phyloP scores from a whole-genome alignment of 495 filamentous ascomycete genomes.

The Penicillium coprophilum region DNA sequence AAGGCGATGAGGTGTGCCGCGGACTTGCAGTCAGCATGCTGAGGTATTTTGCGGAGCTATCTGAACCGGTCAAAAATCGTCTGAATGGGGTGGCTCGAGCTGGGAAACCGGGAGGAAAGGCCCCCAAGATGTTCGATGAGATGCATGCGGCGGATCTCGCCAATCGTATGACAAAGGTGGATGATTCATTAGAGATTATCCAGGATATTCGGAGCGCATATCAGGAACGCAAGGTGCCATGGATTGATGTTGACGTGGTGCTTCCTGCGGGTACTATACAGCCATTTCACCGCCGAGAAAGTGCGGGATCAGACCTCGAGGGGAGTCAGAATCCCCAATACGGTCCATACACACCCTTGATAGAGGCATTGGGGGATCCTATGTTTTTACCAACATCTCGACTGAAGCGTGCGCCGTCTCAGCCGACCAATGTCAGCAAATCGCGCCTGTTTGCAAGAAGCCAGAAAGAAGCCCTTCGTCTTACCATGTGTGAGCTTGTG shows the following conservation, averaged over 20 bases:
- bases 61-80: slow-evolving; percentile 67
- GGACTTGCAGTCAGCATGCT: slow-evolving; percentile 86
- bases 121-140: slow-evolving; percentile 76
- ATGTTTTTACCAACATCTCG: slow-evolving; percentile 87
- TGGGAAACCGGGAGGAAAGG: slow-evolving; percentile 35
- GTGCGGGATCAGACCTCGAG: slow-evolving; percentile 45
- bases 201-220: slow-evolving; percentile 68
- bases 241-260: slow-evolving; percentile 86
- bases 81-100: slow-evolving; percentile 38
- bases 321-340: slow-evolving; percentile 65
- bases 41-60: slow-evolving; percentile 89
- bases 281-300: slow-evolving; percentile 37
- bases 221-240: slow-evolving; percentile 72
- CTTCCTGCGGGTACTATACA: slow-evolving; percentile 73
- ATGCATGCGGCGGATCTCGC: slow-evolving; percentile 91
- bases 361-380: slow-evolving; percentile 75
- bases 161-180: slow-evolving; percentile 73
- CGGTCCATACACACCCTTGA: slow-evolving; percentile 67
- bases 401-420: slow-evolving; percentile 82
- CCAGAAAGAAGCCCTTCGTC: slow-evolving; percentile 78
- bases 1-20: slow-evolving; percentile 87
- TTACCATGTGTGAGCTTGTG: slow-evolving; percentile 87
- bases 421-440: slow-evolving; percentile 72
- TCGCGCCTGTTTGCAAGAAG: slow-evolving; percentile 71
- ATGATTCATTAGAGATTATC: slow-evolving; percentile 70